Evolutionary conservation across 768 basidiomycete species (phyloP).

Genomic region (Daedalea quercina): DNA sequence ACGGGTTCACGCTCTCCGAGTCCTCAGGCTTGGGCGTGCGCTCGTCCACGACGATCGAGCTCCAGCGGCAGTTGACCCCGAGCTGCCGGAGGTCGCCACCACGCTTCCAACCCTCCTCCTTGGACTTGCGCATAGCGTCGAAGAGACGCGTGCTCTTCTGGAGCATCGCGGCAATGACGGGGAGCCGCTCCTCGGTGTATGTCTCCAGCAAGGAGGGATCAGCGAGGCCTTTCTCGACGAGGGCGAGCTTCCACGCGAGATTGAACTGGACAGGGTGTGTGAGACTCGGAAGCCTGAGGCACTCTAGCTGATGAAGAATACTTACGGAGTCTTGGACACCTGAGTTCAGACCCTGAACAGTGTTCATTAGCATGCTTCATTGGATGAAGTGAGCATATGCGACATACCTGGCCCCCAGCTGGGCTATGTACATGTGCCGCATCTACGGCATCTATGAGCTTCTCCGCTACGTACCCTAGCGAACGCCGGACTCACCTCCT

Average conservation of each 20-base stretch:
- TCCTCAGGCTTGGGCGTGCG: no score
- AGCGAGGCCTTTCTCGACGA: no score
- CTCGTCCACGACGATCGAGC: no score
- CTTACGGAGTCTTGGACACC: slow-evolving; percentile 22
- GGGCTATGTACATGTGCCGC: slow-evolving; percentile 42
- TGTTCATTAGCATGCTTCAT: background rate
- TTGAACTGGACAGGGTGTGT: slow-evolving; percentile 15
- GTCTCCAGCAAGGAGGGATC: no score
- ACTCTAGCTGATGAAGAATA: background rate
- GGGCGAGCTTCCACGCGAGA: no score
- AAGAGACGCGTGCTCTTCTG: background rate
- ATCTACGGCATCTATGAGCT: slow-evolving; percentile 28
- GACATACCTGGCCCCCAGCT: slow-evolving; percentile 27
- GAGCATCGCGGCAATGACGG: background rate
- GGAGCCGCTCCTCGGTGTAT: no score
- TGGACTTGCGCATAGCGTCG: no score
- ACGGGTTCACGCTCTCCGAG: no score
- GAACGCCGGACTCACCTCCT: slow-evolving; percentile 30
- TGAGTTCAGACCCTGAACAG: slow-evolving; percentile 21
- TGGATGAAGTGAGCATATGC: background rate
- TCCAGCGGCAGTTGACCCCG: no score
- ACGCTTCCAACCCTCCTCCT: no score
- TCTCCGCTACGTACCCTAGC: background rate
- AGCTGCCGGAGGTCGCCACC: no score
- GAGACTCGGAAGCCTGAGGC: no score